Evolutionary conservation across 2,329 filamentous ascomycete species (phyloP).

Genomic region (Cladosporium sp.): DNA sequence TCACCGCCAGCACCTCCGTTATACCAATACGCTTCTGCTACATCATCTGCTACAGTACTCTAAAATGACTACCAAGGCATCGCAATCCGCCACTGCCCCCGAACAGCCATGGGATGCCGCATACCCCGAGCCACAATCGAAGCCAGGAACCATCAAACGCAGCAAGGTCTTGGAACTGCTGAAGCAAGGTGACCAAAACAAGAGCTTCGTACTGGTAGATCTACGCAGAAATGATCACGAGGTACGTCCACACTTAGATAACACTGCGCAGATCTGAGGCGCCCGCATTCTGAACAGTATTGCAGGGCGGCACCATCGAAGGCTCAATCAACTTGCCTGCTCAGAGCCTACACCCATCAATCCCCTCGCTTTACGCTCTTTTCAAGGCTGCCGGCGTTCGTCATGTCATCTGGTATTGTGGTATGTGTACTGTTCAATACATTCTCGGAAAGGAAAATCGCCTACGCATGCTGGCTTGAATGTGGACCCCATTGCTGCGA

Average conservation of each 20-base stretch:
- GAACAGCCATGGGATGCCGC: constrained; percentile 9
- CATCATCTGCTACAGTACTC: too few species aligned
- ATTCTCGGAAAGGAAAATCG: background rate
- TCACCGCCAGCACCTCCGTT: too few species aligned
- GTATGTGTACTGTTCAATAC: too few species aligned
- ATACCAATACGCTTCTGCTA: too few species aligned
- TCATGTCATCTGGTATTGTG: constrained; percentile 53
- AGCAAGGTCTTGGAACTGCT: background rate
- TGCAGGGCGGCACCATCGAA: constrained; percentile 55
- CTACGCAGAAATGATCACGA: constrained; percentile 51
- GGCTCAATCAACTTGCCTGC: constrained; percentile 56
- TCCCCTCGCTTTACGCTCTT: constrained; percentile 46
- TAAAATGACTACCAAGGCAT: background rate
- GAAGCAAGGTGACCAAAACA: background rate
- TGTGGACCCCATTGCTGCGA: too few species aligned
- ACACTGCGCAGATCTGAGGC: background rate
- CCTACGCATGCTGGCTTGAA: too few species aligned
- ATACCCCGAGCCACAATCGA: constrained; percentile 5
- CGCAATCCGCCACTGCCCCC: background rate
- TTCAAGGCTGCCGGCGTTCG: constrained; percentile 47
- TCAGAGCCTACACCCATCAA: constrained; percentile 50
- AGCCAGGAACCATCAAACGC: background rate
- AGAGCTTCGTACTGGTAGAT: constrained; percentile 34
- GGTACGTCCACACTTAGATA: constrained; percentile 27
- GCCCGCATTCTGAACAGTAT: too few species aligned